Evolutionary conservation across 495 filamentous ascomycete genomes (phyloP).

Genomic region (Xylaria cubensis): DNA sequence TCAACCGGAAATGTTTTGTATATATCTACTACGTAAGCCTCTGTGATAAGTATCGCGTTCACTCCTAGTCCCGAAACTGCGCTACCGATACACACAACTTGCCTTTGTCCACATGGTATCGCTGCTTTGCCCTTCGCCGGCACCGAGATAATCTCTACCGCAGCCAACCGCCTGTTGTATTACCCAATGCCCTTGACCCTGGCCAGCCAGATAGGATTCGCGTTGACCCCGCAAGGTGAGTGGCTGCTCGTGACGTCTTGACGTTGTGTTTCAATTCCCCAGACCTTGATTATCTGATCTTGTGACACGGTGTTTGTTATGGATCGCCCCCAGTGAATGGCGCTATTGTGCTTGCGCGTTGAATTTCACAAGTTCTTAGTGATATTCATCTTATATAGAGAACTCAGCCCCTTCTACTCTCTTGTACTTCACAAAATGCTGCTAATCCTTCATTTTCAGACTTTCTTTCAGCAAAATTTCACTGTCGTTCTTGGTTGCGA

Average conservation of each 20-base stretch:
- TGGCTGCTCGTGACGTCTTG: neutral
- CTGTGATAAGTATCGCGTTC: neutral
- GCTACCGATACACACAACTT: constrained; percentile 7
- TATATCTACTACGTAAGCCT: neutral
- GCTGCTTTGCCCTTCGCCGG: neutral
- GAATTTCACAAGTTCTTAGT: neutral
- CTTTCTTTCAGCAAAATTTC: neutral
- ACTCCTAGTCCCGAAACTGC: constrained; percentile 3
- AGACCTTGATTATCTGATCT: neutral
- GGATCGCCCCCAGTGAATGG: neutral
- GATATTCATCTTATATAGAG: neutral
- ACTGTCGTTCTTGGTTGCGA: neutral
- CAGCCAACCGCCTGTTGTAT: constrained; percentile 21
- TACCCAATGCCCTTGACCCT: neutral
- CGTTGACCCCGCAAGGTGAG: neutral
- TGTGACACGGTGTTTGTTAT: constrained; percentile 24
- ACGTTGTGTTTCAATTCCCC: neutral
- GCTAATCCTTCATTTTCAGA: neutral
- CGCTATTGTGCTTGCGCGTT: neutral
- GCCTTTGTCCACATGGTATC: constrained; percentile 22
- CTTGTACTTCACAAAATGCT: neutral
- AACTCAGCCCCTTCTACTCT: neutral
- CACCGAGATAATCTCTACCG: constrained; percentile 9
- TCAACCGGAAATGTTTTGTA: neutral
- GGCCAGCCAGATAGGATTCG: neutral